Percentiles rank a stretch among this genome's conserved stretches.
These are phyloP conservation scores for Globisporangium splendens DNA, from an alignment of 352 stramenopile genomes.

Conservation along the genomic window DNA sequence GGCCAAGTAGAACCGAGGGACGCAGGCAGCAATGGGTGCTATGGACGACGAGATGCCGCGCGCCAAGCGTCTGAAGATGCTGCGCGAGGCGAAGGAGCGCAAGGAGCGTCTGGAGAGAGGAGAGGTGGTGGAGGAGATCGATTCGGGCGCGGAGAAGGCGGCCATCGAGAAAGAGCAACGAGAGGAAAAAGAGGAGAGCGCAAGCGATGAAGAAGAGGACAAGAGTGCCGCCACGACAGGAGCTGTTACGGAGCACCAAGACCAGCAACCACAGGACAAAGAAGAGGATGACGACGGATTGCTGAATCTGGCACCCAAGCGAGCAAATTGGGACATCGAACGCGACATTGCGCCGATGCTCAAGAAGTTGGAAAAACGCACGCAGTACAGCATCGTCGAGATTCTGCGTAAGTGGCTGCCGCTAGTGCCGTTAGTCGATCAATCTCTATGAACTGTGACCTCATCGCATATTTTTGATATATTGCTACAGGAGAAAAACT, in stretches of 20 bases:
- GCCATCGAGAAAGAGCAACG: constrained; percentile 10
- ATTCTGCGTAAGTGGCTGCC: constrained; percentile 63
- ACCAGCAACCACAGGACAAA: constrained; percentile 12
- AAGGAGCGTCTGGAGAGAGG: constrained; percentile 52
- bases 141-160: constrained; percentile 5
- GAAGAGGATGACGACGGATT: constrained; percentile 58
- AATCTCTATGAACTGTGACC: neutral
- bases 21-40: constrained; percentile 25
- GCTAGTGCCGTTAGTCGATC: neutral
- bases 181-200: neutral
- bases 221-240: constrained; percentile 15
- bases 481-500: constrained; percentile 68
- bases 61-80: constrained; percentile 81
- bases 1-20: constrained; percentile 3
- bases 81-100: constrained; percentile 77
- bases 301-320: constrained; percentile 76
- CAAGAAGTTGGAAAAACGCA: constrained; percentile 83
- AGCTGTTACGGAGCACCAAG: neutral
- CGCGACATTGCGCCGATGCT: constrained; percentile 84
- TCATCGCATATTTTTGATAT: neutral
- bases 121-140: constrained; percentile 20
- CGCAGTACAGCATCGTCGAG: constrained; percentile 83
- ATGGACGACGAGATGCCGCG: constrained; percentile 57
- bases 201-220: constrained; percentile 21
- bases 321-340: constrained; percentile 87